Conservation (phyloP, 2,329 filamentous ascomycete species). For the Aspergillus japonicus region DNA sequence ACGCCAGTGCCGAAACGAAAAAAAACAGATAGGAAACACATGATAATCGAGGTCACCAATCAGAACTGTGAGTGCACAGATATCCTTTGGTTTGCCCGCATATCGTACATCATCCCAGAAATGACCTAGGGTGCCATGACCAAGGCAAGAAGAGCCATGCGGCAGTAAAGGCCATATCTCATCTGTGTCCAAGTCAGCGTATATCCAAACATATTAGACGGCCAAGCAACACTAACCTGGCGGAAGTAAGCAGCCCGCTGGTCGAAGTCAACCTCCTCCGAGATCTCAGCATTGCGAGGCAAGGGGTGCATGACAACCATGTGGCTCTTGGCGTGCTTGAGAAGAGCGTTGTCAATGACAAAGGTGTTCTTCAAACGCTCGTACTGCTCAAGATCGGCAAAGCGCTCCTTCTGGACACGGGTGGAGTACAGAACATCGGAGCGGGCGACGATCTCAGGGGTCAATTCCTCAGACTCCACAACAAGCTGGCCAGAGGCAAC, state of each 20-base stretch:
- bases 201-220: not conserved
- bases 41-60: conserved; percentile 18
- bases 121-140: conserved; percentile 65
- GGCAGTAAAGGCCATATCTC: conserved; percentile 95
- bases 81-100: conserved; percentile 13
- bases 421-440: conserved; percentile 97
- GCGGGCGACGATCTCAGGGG: conserved; percentile 77
- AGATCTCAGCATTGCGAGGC: conserved; percentile 88
- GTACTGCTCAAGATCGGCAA: conserved; percentile 76
- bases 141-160: conserved; percentile 94
- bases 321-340: conserved; percentile 86
- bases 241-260: conserved; percentile 95
- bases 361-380: conserved; percentile 86
- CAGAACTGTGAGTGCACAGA: conserved; percentile 18
- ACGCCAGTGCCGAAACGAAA: conserved; percentile 16
- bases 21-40: conserved; percentile 21
- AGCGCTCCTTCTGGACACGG: conserved; percentile 93
- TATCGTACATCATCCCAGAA: conserved; percentile 17
- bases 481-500: conserved; percentile 72
- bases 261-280: conserved; percentile 96
- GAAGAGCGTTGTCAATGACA: conserved; percentile 82
- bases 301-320: conserved; percentile 97
- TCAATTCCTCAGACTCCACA: conserved; percentile 73
- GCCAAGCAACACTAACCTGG: conserved; percentile 69
- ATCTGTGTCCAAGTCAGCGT: conserved; percentile 64